Conservation (phyloP, 257 asterid species). For the Lavandula angustifolia region DNA sequence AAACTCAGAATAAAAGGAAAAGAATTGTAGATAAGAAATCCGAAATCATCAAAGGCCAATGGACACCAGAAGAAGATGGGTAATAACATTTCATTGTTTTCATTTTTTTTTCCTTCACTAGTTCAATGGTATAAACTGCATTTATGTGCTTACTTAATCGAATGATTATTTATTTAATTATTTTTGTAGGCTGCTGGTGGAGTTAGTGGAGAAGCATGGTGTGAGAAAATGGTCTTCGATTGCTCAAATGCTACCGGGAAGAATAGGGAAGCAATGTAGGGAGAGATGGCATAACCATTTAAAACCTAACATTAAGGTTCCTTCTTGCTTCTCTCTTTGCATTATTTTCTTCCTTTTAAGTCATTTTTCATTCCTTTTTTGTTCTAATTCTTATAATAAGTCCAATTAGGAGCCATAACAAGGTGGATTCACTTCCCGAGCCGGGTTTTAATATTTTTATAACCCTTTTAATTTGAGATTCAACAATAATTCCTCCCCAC, state of each 20-base stretch:
- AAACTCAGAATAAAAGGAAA: conserved; percentile 32
- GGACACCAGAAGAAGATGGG: conserved; percentile 69
- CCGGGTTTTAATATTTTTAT: background rate
- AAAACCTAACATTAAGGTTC: conserved; percentile 71
- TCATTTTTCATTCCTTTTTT: conserved; percentile 35
- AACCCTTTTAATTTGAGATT: too few species aligned
- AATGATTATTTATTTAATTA: too few species aligned
- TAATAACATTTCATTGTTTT: conserved; percentile 24
- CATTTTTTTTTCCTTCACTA: background rate
- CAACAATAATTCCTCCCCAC: too few species aligned
- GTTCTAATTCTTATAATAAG: background rate
- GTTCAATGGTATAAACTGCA: too few species aligned
- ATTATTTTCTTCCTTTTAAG: conserved; percentile 26
- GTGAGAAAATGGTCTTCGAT: conserved; percentile 68
- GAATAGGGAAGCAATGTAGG: conserved; percentile 84
- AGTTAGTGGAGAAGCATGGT: conserved; percentile 70
- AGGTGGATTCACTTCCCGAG: background rate
- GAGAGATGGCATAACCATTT: conserved; percentile 91
- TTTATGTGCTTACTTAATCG: too few species aligned
- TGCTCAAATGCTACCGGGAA: conserved; percentile 63
- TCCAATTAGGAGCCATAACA: background rate
- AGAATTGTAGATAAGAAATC: conserved; percentile 30
- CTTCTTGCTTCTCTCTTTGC: background rate
- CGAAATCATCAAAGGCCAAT: conserved; percentile 54
- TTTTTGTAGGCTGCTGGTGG: conserved; percentile 56